Evolutionary conservation across 495 filamentous ascomycete genomes (phyloP).

Genomic region (Xylaria venustula): DNA sequence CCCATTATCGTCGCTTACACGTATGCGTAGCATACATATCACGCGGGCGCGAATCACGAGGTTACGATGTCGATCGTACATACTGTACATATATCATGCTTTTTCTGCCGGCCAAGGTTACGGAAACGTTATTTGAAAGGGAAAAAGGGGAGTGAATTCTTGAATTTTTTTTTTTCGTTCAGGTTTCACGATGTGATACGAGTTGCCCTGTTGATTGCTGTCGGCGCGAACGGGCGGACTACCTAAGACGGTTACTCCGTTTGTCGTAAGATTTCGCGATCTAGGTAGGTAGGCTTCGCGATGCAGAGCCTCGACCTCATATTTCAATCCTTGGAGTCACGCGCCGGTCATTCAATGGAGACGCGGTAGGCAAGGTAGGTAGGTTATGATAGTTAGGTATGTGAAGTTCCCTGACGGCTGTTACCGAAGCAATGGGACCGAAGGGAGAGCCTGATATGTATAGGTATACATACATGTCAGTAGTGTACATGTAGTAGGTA

Average conservation of each 20-base stretch:
- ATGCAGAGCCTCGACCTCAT: background rate
- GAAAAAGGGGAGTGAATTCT: background rate
- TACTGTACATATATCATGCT: background rate
- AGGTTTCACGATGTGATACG: too few relatives aligned
- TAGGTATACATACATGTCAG: too few relatives aligned
- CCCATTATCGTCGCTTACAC: background rate
- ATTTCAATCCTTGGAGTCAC: background rate
- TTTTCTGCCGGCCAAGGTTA: background rate
- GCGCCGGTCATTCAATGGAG: too few relatives aligned
- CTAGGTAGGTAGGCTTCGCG: background rate
- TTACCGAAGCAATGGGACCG: constrained; percentile 2
- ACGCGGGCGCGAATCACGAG: background rate
- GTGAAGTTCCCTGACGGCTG: background rate
- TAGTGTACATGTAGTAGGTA: background rate
- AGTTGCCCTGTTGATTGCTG: too few relatives aligned
- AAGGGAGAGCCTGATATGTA: background rate
- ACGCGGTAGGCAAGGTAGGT: too few relatives aligned
- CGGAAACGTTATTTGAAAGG: background rate
- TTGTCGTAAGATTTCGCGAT: too few relatives aligned
- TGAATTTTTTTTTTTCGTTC: too few relatives aligned
- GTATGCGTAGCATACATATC: too few relatives aligned
- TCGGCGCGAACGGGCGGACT: too few relatives aligned
- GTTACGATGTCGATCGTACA: background rate
- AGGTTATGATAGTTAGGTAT: too few relatives aligned
- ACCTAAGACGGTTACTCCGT: too few relatives aligned